phyloP scores from a whole-genome alignment of 2,329 filamentous ascomycete genomes.

The Penicillium palitans region DNA sequence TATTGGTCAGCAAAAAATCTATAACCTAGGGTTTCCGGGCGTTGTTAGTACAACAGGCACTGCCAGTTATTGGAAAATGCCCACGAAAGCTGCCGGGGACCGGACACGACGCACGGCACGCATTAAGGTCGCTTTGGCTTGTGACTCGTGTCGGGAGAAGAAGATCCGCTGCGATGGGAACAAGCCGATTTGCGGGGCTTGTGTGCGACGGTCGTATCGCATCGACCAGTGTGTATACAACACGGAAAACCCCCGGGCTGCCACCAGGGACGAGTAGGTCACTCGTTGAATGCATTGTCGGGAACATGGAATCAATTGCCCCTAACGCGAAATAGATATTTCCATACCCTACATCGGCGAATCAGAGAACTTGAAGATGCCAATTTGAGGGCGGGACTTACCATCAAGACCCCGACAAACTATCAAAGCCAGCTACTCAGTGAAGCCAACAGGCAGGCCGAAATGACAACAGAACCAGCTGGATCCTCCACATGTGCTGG shows the following conservation, averaged over 20 bases:
- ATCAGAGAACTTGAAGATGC: conserved; percentile 8
- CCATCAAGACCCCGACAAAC: background rate
- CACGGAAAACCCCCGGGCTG: conserved; percentile 5
- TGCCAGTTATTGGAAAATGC: background rate
- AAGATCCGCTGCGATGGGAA: background rate
- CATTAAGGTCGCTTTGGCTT: conserved; percentile 1
- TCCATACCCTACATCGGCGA: conserved; percentile 5
- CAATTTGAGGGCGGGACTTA: background rate
- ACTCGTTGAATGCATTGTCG: background rate
- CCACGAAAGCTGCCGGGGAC: conserved; percentile 2
- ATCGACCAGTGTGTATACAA: background rate
- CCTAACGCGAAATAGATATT: conserved; percentile 2
- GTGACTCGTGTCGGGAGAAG: too few relatives aligned
- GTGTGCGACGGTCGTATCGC: conserved; percentile 1
- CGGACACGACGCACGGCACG: conserved; percentile 1
- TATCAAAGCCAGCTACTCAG: background rate
- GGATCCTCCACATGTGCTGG: background rate
- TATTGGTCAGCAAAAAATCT: too few relatives aligned
- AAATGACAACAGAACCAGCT: background rate
- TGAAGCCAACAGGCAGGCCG: background rate
- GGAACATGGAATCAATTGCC: background rate
- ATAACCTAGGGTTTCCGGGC: too few relatives aligned
- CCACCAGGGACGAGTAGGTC: conserved; percentile 5
- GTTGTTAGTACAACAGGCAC: background rate
- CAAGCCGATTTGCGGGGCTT: conserved; percentile 6